These are phyloP conservation scores for Talaromyces liani DNA, from an alignment of 495 filamentous ascomycete species.

Conservation along the genomic window DNA sequence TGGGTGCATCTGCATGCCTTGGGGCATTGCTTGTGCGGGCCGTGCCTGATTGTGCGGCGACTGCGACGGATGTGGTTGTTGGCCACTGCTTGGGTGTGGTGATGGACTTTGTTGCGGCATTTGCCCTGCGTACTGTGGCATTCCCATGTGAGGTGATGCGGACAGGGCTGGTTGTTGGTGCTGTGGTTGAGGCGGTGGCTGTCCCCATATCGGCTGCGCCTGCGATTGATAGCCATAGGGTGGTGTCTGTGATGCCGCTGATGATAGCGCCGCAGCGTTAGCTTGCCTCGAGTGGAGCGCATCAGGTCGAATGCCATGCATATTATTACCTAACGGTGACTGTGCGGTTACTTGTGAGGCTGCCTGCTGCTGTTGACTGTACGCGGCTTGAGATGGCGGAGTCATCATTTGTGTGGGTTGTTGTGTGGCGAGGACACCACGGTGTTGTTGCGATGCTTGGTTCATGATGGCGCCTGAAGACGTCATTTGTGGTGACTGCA, in stretches of 20 bases:
- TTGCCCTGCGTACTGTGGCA: slow-evolving; percentile 39
- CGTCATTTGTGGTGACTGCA: slow-evolving; percentile 35
- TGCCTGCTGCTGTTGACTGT: slow-evolving; percentile 26
- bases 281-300: slow-evolving; percentile 36
- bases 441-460: slow-evolving; percentile 25
- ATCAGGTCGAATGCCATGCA: slow-evolving; percentile 35
- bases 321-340: slow-evolving; percentile 36
- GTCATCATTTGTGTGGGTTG: slow-evolving; percentile 34
- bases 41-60: slow-evolving; percentile 42
- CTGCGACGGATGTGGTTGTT: slow-evolving; percentile 30
- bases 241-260: slow-evolving; percentile 28
- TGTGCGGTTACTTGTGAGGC: slow-evolving; percentile 32
- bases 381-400: slow-evolving; percentile 22
- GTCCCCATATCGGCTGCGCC: slow-evolving; percentile 45
- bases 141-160: slow-evolving; percentile 31
- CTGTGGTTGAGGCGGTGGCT: slow-evolving; percentile 48
- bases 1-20: slow-evolving; percentile 42
- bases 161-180: slow-evolving; percentile 28
- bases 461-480: slow-evolving; percentile 31
- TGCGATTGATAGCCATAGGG: slow-evolving; percentile 42
- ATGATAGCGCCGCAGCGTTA: slow-evolving; percentile 32
- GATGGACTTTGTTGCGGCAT: slow-evolving; percentile 37
- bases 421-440: slow-evolving; percentile 27
- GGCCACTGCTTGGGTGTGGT: slow-evolving; percentile 26
- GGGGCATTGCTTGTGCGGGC: slow-evolving; percentile 31